A percentile compares a stretch with the other conserved stretches of the same genome.
These are phyloP conservation scores for Akanthomyces muscarius DNA, from an alignment of 2,329 filamentous ascomycete genomes.

Conservation along the genomic window DNA sequence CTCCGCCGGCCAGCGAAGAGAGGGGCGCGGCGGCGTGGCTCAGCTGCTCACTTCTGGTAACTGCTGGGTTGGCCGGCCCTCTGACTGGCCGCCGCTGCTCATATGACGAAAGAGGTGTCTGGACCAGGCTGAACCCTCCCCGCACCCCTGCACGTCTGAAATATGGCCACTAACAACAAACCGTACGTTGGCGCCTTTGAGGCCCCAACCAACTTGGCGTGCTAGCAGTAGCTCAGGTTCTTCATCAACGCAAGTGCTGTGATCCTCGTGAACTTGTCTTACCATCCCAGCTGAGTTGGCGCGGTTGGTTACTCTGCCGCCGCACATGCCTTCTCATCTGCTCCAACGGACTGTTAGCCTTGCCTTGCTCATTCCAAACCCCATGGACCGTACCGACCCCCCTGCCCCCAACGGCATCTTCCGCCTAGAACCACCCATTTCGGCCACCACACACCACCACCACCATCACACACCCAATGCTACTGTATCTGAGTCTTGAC, in stretches of 20 bases:
- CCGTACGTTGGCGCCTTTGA: no score
- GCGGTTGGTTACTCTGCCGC: neutral
- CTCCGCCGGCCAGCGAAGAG: neutral
- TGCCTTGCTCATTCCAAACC: no score
- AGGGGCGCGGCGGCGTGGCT: neutral
- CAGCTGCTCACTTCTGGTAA: neutral
- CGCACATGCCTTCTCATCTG: neutral
- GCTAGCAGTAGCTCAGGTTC: no score
- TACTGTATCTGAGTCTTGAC: neutral
- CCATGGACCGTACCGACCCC: no score
- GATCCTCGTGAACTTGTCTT: no score
- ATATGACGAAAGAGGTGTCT: neutral
- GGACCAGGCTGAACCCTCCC: neutral
- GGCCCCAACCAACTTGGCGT: no score
- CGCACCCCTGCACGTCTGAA: slow-evolving; percentile 4
- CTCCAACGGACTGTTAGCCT: neutral
- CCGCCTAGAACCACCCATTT: neutral
- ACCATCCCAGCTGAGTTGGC: neutral
- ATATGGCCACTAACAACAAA: neutral
- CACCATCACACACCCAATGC: neutral
- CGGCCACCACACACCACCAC: neutral
- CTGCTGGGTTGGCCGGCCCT: no score
- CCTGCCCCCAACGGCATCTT: neutral
- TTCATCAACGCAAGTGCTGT: no score
- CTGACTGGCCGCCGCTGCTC: neutral